Base-by-base conservation (phyloP, 768 basidiomycete genomes). In the Mycena indigotica region DNA sequence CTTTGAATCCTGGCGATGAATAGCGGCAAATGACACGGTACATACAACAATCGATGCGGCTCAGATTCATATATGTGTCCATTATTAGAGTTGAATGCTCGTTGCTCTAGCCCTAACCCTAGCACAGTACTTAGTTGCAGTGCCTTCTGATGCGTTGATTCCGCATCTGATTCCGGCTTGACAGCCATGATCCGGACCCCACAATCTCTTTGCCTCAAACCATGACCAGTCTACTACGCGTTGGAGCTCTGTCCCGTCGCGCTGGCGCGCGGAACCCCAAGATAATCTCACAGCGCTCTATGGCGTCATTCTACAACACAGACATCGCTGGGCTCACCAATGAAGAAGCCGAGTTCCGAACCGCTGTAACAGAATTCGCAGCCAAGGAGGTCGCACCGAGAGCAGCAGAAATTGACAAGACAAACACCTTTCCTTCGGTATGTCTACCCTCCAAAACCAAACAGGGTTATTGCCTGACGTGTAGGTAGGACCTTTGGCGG, bases 331-430 rank as follows among this genome's bases (percentile, higher is more conserved):
- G 92, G 19, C 77, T 95, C 41, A 89, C 82, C 2, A 85, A 88
- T 26, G 90, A 92, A 48, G 92, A 94, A 67, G 77, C 77, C 28
- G 92, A 94, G 94, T 95, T 98, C 69, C 77, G 91, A 58, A 84
- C 85, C 66, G 90, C 88, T 1, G 85, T 96, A 1, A 73, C 77
- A 23, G 84, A 88, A 49, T 98, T 97, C 65, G 87, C 93, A 2
- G 78, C 88, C 72, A 84, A 84, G 62, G 94, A 95, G 70, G 76
- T 97, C 40, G 89, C 92, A 1, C 95, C 94, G 3, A 75, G 89
- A 59, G 94, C 94, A 8, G 89, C 83, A 55, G 87, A 93, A 63
- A 88, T 95, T 44, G 95, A 98, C 76, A 85, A 80, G 73, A 86
- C 81, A 25, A 96, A 97, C 72, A 86, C 77, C 51, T 91, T 90